phyloP scores from a whole-genome alignment of 2,329 filamentous ascomycete species.

The Bipolaris cookei region DNA sequence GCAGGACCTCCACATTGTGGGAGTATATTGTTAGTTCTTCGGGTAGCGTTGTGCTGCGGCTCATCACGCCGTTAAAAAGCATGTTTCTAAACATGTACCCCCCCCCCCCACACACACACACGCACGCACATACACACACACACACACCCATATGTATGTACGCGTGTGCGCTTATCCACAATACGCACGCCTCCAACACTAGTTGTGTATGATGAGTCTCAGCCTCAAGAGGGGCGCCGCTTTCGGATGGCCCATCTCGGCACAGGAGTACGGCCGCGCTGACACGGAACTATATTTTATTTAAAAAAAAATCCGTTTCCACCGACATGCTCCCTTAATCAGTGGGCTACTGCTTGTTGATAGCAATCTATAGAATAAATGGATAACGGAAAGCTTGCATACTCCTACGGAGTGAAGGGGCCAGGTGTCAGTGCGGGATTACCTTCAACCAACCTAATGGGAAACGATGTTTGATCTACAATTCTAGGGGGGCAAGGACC shows the following conservation, averaged over 20 bases:
- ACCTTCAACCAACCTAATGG: background rate
- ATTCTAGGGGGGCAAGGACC: background rate
- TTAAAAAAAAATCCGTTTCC: background rate
- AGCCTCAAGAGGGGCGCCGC: background rate
- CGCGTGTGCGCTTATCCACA: no score
- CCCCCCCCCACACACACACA: no score
- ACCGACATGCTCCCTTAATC: background rate
- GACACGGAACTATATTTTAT: background rate
- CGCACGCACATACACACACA: no score
- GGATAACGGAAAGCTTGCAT: background rate
- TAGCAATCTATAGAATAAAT: no score
- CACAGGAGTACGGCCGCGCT: background rate
- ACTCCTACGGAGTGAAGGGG: background rate
- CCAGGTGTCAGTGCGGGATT: background rate
- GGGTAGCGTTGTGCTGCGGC: background rate
- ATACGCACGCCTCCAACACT: no score
- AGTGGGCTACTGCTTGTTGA: background rate
- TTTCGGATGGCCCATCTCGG: background rate
- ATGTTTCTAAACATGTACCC: background rate
- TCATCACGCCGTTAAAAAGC: background rate
- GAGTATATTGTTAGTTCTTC: background rate
- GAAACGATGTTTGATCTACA: slow-evolving; percentile 10
- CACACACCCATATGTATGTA: no score
- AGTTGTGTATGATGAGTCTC: no score
- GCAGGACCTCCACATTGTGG: no score